Percentiles rank a stretch among this genome's conserved stretches.
Conservation (phyloP, 129 eudicot genomes). For the Dittrichia graveolens region DNA sequence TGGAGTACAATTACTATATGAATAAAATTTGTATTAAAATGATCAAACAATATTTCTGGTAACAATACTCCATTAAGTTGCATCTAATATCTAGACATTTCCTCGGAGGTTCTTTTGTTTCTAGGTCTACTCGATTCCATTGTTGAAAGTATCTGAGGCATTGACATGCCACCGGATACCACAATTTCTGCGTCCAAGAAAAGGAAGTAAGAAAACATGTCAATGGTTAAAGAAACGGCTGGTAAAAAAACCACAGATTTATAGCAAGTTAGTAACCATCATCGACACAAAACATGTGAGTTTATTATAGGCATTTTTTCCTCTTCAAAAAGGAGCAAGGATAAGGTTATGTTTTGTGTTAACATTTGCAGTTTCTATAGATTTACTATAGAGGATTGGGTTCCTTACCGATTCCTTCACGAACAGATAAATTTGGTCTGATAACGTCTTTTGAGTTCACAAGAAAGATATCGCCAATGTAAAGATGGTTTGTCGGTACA, state of each 20-base stretch:
- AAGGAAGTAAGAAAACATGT: not conserved
- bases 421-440: conserved; percentile 80
- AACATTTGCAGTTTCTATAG: not conserved
- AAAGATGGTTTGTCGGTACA: conserved; percentile 89
- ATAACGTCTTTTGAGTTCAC: conserved; percentile 73
- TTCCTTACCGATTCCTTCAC: conserved; percentile 84
- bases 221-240: not conserved
- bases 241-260: no score
- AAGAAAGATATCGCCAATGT: conserved; percentile 76
- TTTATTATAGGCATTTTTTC: not conserved
- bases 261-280: not conserved
- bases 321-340: not conserved
- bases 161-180: conserved; percentile 97
- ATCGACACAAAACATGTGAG: not conserved
- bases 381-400: not conserved
- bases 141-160: conserved; percentile 86
- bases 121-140: conserved; percentile 63
- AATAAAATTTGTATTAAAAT: not conserved
- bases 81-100: conserved; percentile 37
- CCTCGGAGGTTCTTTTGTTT: conserved; percentile 46
- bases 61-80: not conserved
- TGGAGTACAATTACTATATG: not conserved
- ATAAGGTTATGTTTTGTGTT: no score
- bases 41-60: conserved; percentile 13
- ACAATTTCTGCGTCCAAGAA: conserved; percentile 75